Evolutionary conservation across 306 rosid species (phyloP).

Genomic region (barrel medic (Medicago truncatula)): MtrunA17r5.0-ANR NC_053049.1:37404501-37405000

Average conservation of each 20-base stretch:
- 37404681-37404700: too few species aligned
- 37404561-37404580: too few species aligned
- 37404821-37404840: constrained; percentile 49
- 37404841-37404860: constrained; percentile 49
- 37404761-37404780: neutral
- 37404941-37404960: constrained; percentile 29
- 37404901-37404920: constrained; percentile 57
- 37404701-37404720: too few species aligned
- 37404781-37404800: neutral
- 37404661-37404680: too few species aligned
- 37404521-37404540: too few species aligned
- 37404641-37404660: too few species aligned
- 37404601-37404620: too few species aligned
- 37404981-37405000: constrained; percentile 25
- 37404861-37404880: constrained; percentile 37
- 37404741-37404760: too few species aligned
- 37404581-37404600: neutral
- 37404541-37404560: too few species aligned
- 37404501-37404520: neutral
- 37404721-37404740: too few species aligned
- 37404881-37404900: constrained; percentile 59
- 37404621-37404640: too few species aligned
- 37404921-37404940: constrained; percentile 60
- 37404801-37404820: constrained; percentile 44
- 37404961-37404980: constrained; percentile 19